phyloP scores from a whole-genome alignment of 2,329 filamentous ascomycete genomes.

The Colletotrichum melonis region DNA sequence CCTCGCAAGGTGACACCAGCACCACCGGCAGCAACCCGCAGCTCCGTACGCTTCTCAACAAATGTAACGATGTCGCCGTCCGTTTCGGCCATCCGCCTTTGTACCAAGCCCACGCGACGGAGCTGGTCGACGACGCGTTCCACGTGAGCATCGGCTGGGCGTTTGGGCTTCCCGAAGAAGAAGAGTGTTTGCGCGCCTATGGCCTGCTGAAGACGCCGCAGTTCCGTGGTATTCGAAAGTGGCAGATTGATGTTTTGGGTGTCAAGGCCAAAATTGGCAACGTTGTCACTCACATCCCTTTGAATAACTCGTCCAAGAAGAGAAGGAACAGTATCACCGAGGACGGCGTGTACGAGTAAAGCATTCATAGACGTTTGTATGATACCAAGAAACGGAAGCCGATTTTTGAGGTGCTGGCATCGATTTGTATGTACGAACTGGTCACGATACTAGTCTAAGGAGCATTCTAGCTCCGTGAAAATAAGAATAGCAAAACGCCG shows the following conservation, averaged over 20 bases:
- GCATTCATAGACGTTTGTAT: background rate
- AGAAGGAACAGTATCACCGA: background rate
- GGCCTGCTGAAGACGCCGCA: constrained; percentile 40
- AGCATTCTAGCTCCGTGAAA: background rate
- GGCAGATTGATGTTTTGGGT: constrained; percentile 66
- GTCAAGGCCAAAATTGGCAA: constrained; percentile 84
- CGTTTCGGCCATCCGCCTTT: constrained; percentile 75
- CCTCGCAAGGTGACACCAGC: constrained; percentile 6
- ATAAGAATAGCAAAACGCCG: constrained; percentile 5
- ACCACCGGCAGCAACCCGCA: constrained; percentile 57
- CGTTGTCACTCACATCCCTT: constrained; percentile 63
- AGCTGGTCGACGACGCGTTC: constrained; percentile 65
- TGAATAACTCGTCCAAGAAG: constrained; percentile 41
- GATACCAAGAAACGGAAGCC: background rate
- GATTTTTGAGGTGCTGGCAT: background rate
- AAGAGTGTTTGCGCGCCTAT: constrained; percentile 52
- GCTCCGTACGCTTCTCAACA: constrained; percentile 70
- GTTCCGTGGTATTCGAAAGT: constrained; percentile 47
- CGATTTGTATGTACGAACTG: constrained; percentile 14
- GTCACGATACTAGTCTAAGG: background rate
- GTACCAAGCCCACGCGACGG: constrained; percentile 60
- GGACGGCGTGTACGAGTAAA: background rate
- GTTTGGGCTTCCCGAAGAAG: constrained; percentile 63
- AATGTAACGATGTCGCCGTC: constrained; percentile 73
- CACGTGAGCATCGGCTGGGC: constrained; percentile 94